Evolutionary conservation across 2,329 filamentous ascomycete species (phyloP).

Genomic region (Exserohilum rostratum): DNA sequence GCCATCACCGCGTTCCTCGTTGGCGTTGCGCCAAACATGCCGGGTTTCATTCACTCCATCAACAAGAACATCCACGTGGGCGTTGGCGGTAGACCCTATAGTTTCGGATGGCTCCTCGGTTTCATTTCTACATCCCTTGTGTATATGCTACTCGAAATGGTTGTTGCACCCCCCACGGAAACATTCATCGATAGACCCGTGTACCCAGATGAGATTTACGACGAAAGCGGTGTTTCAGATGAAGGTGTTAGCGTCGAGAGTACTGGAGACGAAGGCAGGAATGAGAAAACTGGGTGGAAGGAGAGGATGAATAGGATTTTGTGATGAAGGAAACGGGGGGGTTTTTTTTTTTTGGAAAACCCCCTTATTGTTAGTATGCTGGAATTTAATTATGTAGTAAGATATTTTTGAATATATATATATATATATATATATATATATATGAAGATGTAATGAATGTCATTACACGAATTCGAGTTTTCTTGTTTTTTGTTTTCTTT

Average conservation of each 20-base stretch:
- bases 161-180: slow-evolving; percentile 56
- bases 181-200: slow-evolving; percentile 54
- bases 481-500: too few relatives aligned
- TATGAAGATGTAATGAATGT: too few relatives aligned
- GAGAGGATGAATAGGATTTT: slow-evolving; percentile 41
- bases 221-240: slow-evolving; percentile 34
- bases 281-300: slow-evolving; percentile 45
- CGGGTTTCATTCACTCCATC: slow-evolving; percentile 58
- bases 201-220: slow-evolving; percentile 49
- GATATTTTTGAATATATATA: too few relatives aligned
- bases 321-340: slow-evolving; percentile 17
- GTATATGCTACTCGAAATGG: slow-evolving; percentile 59
- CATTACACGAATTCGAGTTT: too few relatives aligned
- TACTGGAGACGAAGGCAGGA: slow-evolving; percentile 20
- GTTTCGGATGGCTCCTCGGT: slow-evolving; percentile 70
- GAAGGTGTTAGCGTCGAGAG: slow-evolving; percentile 38
- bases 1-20: slow-evolving; percentile 64
- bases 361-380: too few relatives aligned
- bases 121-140: slow-evolving; percentile 63
- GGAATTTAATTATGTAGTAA: too few relatives aligned
- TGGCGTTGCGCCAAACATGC: slow-evolving; percentile 62
- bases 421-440: too few relatives aligned
- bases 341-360: too few relatives aligned
- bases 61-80: slow-evolving; percentile 51
- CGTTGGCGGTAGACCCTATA: slow-evolving; percentile 62